A percentile compares a stretch with the other conserved stretches of the same genome.
These are phyloP conservation scores for Yarrowia hollandica DNA, from an alignment of 805 yeast species.

Conservation along the genomic window DNA sequence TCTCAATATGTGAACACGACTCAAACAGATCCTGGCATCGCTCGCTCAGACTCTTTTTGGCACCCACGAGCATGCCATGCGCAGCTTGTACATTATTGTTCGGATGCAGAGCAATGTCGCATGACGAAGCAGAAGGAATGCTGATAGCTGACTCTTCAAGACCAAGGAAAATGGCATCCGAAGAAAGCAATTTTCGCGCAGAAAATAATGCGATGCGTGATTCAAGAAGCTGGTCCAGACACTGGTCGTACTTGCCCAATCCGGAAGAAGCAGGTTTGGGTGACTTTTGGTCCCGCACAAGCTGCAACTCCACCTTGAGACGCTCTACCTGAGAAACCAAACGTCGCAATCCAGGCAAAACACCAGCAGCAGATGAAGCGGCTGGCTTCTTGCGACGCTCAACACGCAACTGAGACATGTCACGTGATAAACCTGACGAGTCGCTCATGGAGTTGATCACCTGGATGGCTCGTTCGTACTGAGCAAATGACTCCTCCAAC, in stretches of 20 bases:
- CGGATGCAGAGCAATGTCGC: slow-evolving; percentile 13
- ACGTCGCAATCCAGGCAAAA: slow-evolving; percentile 1
- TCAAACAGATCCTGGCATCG: neutral
- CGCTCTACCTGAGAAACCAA: slow-evolving; percentile 1
- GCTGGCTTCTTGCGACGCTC: slow-evolving; percentile 21
- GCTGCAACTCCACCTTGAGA: neutral
- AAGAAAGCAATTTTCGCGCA: slow-evolving; percentile 6
- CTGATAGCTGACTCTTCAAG: slow-evolving; percentile 18
- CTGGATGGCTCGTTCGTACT: neutral
- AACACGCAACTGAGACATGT: slow-evolving; percentile 8
- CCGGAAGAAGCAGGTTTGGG: neutral
- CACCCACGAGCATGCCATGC: neutral
- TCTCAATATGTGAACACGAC: neutral
- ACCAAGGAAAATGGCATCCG: slow-evolving; percentile 11
- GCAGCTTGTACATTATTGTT: slow-evolving; percentile 12
- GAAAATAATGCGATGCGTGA: neutral
- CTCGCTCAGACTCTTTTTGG: neutral
- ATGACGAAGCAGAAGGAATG: slow-evolving; percentile 10
- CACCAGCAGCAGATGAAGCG: neutral
- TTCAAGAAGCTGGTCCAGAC: slow-evolving; percentile 1
- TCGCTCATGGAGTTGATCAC: neutral
- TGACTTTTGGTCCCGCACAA: neutral
- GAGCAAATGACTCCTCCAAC: neutral
- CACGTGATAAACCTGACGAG: slow-evolving; percentile 2
- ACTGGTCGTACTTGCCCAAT: slow-evolving; percentile 7